A percentile compares a stretch with the other conserved stretches of the same genome.
Conservation (phyloP, 352 stramenopile species). For the Thraustotheca clavata region DNA sequence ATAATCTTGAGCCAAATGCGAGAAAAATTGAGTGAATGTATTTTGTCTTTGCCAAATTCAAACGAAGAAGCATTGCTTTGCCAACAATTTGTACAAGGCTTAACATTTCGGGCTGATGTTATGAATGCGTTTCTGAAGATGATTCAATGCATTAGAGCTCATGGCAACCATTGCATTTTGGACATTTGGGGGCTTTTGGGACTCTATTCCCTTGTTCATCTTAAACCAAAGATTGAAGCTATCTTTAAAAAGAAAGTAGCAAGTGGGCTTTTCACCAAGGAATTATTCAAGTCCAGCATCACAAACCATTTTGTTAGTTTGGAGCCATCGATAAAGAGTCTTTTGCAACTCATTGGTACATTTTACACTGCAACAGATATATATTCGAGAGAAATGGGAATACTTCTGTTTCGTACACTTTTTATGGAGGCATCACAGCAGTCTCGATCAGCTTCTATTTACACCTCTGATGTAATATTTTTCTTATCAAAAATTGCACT, state of each 20-base stretch:
- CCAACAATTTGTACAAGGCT: constrained; percentile 39
- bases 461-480: constrained; percentile 39
- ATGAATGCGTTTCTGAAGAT: constrained; percentile 35
- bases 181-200: constrained; percentile 45
- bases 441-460: constrained; percentile 26
- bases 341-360: constrained; percentile 30
- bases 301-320: constrained; percentile 33
- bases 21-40: constrained; percentile 37
- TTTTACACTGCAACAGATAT: constrained; percentile 23
- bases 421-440: constrained; percentile 39
- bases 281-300: constrained; percentile 30
- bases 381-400: constrained; percentile 26
- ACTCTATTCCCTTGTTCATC: constrained; percentile 31
- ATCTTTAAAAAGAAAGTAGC: constrained; percentile 38
- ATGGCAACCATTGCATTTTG: constrained; percentile 25
- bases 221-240: constrained; percentile 34
- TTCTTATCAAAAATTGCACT: not conserved
- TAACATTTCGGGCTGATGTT: constrained; percentile 43
- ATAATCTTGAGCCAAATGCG: constrained; percentile 34
- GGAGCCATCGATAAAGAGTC: constrained; percentile 34
- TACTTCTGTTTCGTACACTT: constrained; percentile 36
- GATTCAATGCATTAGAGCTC: constrained; percentile 21
- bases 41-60: not conserved
- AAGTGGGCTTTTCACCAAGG: constrained; percentile 22
- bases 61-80: constrained; percentile 47